These are phyloP conservation scores for Saccharomycopsis hybrid DNA, from an alignment of 1,139 yeast species.

Conservation along the genomic window DNA sequence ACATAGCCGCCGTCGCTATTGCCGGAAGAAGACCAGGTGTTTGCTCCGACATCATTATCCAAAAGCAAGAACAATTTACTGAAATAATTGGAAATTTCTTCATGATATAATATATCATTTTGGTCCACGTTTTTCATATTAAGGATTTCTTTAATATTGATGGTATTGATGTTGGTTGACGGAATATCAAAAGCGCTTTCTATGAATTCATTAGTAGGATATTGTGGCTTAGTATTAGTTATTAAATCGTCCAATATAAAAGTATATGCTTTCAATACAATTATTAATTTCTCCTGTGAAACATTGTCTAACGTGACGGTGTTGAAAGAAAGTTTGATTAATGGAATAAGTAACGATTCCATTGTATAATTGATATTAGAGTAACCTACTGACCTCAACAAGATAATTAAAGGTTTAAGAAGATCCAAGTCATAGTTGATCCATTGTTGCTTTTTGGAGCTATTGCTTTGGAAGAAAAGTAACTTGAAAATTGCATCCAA, in stretches of 20 bases:
- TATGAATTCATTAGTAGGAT: constrained; percentile 58
- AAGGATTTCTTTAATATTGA: constrained; percentile 15
- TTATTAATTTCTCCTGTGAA: constrained; percentile 61
- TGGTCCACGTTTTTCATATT: constrained; percentile 16
- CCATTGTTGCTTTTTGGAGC: constrained; percentile 66
- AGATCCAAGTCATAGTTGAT: constrained; percentile 54
- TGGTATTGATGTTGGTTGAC: constrained; percentile 10
- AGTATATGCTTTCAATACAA: constrained; percentile 67
- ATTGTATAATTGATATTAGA: constrained; percentile 73
- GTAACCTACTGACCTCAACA: constrained; percentile 70
- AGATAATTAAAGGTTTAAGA: constrained; percentile 60
- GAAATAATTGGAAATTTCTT: constrained; percentile 64
- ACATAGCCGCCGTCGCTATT: constrained; percentile 15
- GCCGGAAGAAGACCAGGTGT: constrained; percentile 1
- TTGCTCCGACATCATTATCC: constrained; percentile 53
- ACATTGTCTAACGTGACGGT: constrained; percentile 47
- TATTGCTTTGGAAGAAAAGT: constrained; percentile 41
- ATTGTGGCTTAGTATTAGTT: constrained; percentile 55
- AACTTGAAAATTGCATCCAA: constrained; percentile 51
- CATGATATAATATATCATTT: constrained; percentile 44
- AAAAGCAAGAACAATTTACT: constrained; percentile 51
- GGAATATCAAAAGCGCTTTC: constrained; percentile 8
- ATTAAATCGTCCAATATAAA: constrained; percentile 59
- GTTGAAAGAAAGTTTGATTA: constrained; percentile 50
- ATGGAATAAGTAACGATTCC: constrained; percentile 62